Evolutionary conservation across 2,329 filamentous ascomycete species (phyloP), one percentile per base, ranked within the genome.

Genomic region (Ceratocystis huliohia): DNA sequence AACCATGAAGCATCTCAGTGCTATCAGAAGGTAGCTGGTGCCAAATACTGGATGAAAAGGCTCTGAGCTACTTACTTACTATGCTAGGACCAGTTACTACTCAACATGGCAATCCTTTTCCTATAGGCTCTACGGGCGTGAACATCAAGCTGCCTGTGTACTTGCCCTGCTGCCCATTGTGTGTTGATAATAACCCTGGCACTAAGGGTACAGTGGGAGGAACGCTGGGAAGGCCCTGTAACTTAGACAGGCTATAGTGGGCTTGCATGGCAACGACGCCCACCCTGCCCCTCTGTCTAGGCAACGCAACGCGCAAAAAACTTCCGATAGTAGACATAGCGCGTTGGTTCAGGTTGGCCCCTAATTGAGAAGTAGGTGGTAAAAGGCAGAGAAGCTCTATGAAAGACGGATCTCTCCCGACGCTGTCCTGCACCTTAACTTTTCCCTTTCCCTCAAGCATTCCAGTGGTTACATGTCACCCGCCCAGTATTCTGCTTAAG

Each of bases 231-330:
- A 48, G n/a, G 37, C 37, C 17, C 48, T 20, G 17, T 20, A 50
- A 20, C 8, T 20, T 13, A 22, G 7, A 50, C 48, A 3, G 48
- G 48, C 2, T 25, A 50, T 22, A 50, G 48, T 25, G 15, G 37
- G 10, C 8, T 41, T 50, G 48, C 48, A 50, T 50, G 22, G 48
- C 53, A 30, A 57, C 22, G 2, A 30, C 13, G 37, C 37, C 37
- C 37, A 10, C 37, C 37, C 53, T 17, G 8, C 53, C 22, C 53
- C 53, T 57, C 22, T 57, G 28, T 28, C 53, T n/a, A 28, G 17
- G 53, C 53, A 57, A 57, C 53, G 53, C 53, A 17, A 57, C 53
- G 53, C 53, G 53, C 53, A 57, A 28, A 17, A 30, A 30, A 33
- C 53, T 33, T 7, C 53, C 10, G 15, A 28, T 6, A 33, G 15